Evolutionary conservation across 1,284 basidiomycete genomes (phyloP).

Genomic region (Thecaphora thlaspeos): DNA sequence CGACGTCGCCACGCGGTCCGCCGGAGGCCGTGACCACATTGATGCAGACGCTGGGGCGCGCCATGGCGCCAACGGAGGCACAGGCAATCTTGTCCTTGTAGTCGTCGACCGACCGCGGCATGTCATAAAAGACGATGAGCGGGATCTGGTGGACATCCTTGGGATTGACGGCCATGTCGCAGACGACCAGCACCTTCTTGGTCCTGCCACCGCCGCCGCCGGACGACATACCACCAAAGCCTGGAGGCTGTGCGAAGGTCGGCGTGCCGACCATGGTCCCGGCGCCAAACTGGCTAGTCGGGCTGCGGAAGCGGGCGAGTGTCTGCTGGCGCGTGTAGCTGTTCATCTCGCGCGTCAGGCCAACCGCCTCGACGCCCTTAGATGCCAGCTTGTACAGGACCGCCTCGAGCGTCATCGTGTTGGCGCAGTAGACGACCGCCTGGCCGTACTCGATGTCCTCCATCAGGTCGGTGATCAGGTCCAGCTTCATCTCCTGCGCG

Average conservation of each 20-base stretch:
- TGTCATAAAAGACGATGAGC: slow-evolving; percentile 76
- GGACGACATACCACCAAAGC: slow-evolving; percentile 61
- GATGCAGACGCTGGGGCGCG: slow-evolving; percentile 80
- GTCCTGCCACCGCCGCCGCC: slow-evolving; percentile 22
- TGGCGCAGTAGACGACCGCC: slow-evolving; percentile 53
- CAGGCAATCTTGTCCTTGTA: slow-evolving; percentile 74
- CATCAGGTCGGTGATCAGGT: slow-evolving; percentile 86
- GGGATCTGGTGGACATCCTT: slow-evolving; percentile 85
- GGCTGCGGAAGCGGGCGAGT: slow-evolving; percentile 73
- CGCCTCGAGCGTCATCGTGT: slow-evolving; percentile 54
- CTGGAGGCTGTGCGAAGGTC: slow-evolving; percentile 64
- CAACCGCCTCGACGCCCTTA: slow-evolving; percentile 78
- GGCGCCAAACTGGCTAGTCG: slow-evolving; percentile 47
- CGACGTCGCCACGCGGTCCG: slow-evolving; percentile 72
- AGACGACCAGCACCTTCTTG: slow-evolving; percentile 74
- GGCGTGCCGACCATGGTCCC: slow-evolving; percentile 24
- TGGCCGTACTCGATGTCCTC: slow-evolving; percentile 72
- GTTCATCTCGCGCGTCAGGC: slow-evolving; percentile 76
- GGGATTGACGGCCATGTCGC: slow-evolving; percentile 84
- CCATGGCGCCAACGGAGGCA: slow-evolving; percentile 75
- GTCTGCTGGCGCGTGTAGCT: slow-evolving; percentile 74
- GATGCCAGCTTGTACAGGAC: slow-evolving; percentile 75
- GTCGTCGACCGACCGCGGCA: slow-evolving; percentile 92
- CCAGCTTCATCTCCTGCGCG: slow-evolving; percentile 94
- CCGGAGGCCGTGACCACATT: slow-evolving; percentile 95